Evolutionary conservation across 1,139 yeast species (phyloP), one percentile per base, ranked within the genome.

Genomic region (Taphrina betulina): DNA sequence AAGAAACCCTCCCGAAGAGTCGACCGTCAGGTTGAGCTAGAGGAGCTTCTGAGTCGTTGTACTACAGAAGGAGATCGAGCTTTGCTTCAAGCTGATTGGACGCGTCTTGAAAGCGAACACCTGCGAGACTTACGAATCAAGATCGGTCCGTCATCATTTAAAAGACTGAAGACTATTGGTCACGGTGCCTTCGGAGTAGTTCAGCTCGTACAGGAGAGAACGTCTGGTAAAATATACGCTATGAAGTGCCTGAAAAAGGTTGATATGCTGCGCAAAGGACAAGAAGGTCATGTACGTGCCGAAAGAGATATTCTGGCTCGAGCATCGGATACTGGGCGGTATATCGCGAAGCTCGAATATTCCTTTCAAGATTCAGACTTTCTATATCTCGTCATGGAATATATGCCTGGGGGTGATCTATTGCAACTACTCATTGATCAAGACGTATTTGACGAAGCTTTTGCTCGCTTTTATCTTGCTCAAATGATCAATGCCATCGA

Each of bases 351-450:
- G 36, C 42, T 56, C 7, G 45, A 46, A 24, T 56, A 51, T 19
- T 50, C 56, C 12, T 56, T 56, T 29, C 58, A 56, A 28, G 58
- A 56, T 37, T 14, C 90, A 12, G 86, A 86, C 29, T 85, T 89
- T 36, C 85, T 95, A 17, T 92, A 89, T 68, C 76, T 92, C 58
- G 96, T 92, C 31, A 92, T 96, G 3, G 97, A 92, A 71, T 92
- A 86, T 72, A 90, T 92, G 96, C 83, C 95, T 45, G 98, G 98
- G 38, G 95, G 95, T 57, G 95, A 85, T 68, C 85, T 83, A 70
- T 78, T 94, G 68, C 85, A 94, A 1, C 72, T 85, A 60, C 76
- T 85, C 62, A 84, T 84, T 65, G 85, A 84, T 65, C 85, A 92
- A 4, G 89, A 88, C 40, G 82, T 81, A 60, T 72, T 85, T 62